A percentile compares a stretch with the other conserved stretches of the same genome.
phyloP scores from a whole-genome alignment of 2,329 filamentous ascomycete genomes.

The Parascedosporium putredinis region DNA sequence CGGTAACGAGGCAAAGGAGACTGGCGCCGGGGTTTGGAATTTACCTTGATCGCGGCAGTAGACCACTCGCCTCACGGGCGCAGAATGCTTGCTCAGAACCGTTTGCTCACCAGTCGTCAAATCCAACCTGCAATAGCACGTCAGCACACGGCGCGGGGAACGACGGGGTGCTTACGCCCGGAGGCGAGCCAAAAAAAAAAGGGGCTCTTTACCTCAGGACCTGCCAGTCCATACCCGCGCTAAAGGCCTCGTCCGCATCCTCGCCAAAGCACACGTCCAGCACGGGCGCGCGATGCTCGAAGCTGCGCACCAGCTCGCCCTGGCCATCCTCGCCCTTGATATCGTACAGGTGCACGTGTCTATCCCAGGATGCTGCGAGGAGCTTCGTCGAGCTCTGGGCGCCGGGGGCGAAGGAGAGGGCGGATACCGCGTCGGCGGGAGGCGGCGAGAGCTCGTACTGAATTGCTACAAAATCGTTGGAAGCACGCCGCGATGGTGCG shows the following conservation, averaged over 20 bases:
- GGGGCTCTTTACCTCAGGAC: slow-evolving; percentile 54
- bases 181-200: slow-evolving; percentile 5
- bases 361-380: slow-evolving; percentile 93
- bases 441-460: slow-evolving; percentile 78
- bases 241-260: slow-evolving; percentile 74
- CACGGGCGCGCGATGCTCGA: slow-evolving; percentile 74
- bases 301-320: slow-evolving; percentile 59
- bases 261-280: slow-evolving; percentile 86
- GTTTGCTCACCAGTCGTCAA: slow-evolving; percentile 62
- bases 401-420: slow-evolving; percentile 69
- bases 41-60: slow-evolving; percentile 69
- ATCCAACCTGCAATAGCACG: slow-evolving; percentile 42
- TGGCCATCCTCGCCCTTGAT: slow-evolving; percentile 46
- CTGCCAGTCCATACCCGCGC: slow-evolving; percentile 75
- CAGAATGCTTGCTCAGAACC: slow-evolving; percentile 66
- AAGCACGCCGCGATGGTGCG: no score
- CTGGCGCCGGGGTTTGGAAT: no score
- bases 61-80: slow-evolving; percentile 72
- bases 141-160: no score
- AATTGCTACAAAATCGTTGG: no score
- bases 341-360: slow-evolving; percentile 83
- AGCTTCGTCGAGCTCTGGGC: slow-evolving; percentile 52
- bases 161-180: not conserved
- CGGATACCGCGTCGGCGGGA: slow-evolving; percentile 78
- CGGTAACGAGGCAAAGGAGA: no score